These are phyloP conservation scores for Amanita muscaria DNA, from an alignment of 768 basidiomycete genomes.

Conservation along the genomic window DNA sequence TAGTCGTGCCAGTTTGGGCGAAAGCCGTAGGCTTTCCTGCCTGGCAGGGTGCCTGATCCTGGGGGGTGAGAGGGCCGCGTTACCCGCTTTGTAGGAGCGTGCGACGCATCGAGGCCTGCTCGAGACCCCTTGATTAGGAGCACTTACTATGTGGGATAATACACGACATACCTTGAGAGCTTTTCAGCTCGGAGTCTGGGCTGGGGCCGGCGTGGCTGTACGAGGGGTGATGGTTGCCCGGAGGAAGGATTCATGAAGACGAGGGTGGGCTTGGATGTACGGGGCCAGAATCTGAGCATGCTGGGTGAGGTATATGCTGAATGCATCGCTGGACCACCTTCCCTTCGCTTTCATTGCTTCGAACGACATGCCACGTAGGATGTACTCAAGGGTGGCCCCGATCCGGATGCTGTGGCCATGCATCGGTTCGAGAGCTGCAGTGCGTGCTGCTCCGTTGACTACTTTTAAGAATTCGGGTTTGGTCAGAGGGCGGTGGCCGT, in stretches of 20 bases:
- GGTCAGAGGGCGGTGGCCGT: background rate
- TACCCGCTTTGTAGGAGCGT: no score
- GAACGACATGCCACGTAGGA: background rate
- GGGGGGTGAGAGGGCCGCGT: no score
- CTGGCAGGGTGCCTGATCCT: no score
- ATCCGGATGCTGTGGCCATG: conserved; percentile 3
- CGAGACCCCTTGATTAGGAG: no score
- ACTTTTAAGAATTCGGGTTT: background rate
- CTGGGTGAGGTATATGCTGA: background rate
- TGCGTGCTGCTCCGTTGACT: background rate
- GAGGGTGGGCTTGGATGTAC: background rate
- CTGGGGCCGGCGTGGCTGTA: no score
- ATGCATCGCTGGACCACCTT: background rate
- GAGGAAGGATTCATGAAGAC: background rate
- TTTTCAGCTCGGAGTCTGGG: no score
- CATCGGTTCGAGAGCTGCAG: background rate
- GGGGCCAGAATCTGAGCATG: background rate
- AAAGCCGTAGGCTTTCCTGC: no score
- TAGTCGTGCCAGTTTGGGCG: no score
- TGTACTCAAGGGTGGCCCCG: conserved; percentile 1
- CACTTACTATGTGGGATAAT: no score
- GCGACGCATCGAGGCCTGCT: no score
- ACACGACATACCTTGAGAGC: no score
- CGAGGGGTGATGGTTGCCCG: background rate
- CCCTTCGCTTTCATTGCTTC: conserved; percentile 8